Evolutionary conservation across 2,329 filamentous ascomycete genomes (phyloP), one percentile per base, ranked within the genome.

Genomic region (Xylariales sp.): DNA sequence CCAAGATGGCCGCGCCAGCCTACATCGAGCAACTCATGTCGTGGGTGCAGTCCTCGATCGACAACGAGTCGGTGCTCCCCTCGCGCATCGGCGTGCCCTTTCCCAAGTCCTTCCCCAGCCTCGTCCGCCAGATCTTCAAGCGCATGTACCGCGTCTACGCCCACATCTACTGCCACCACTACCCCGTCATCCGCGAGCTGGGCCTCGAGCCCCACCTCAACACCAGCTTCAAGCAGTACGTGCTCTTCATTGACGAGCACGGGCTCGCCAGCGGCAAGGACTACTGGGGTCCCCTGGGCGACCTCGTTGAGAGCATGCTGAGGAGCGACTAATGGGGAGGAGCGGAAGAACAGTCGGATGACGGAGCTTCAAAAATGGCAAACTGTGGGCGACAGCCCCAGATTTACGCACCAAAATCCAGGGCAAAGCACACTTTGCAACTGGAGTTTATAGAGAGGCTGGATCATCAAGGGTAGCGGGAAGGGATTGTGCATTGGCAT

Each of bases 101-200:
- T 63, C 90, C 93, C 38, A 93, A 95, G 60, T 83, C 85, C 15
- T 98, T 98, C 67, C 84, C 88, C 6, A 73, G 81, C 40, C 83
- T 95, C 40, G 83, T 96, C 46, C 85, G 88, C 50, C 91, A 96
- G 66, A 89, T 98, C 60, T 97, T 97, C 80, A 98, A 98, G 76
- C 85, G 93, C 58, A 84, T 98, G 69, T 98, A 97, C 68, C 85
- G 93, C 51, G 91, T 98, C 45, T 98, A 98, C 62, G 93, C 93
- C 29, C 93, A 98, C 69, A 95, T 98, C 54, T 98, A 98, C 78
- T 98, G 94, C 72, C 93, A 98, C 66, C 93, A 98, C 70, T 98
- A 98, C 67, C 90, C 90, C 24, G 90, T 98, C 49, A 85, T 98
- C 51, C 85, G 94, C 42, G 89, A 96, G 60, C 78, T 98, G 27